Percentiles rank a stretch among this genome's conserved stretches.
These are phyloP conservation scores for Rhizophagus clarus DNA, from an alignment of 192 early-diverging fungal species.

Conservation along the genomic window DNA sequence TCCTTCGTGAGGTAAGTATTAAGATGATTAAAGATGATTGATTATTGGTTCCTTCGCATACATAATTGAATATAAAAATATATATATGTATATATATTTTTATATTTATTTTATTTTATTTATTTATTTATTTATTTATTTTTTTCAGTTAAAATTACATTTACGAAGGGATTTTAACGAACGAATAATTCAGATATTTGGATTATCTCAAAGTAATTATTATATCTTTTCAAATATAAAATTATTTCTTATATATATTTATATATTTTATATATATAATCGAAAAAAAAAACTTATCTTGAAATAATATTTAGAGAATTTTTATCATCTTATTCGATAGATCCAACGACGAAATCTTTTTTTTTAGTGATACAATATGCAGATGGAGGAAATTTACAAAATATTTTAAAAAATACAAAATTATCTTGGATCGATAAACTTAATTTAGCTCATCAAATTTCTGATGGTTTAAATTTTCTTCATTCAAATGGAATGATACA, in stretches of 20 bases:
- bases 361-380: neutral
- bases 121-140: too few species aligned
- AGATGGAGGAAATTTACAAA: neutral
- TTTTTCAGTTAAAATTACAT: neutral
- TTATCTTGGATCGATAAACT: neutral
- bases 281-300: too few species aligned
- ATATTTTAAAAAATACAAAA: neutral
- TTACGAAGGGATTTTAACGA: neutral
- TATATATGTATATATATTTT: neutral
- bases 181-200: neutral
- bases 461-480: neutral
- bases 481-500: neutral
- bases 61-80: neutral
- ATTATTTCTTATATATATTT: neutral
- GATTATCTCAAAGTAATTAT: neutral
- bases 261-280: neutral
- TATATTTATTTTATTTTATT: neutral
- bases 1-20: neutral
- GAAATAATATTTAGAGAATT: too few species aligned
- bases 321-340: neutral
- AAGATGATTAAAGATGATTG: neutral
- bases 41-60: neutral
- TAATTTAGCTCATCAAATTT: neutral
- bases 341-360: neutral
- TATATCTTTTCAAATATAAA: neutral